Base-by-base conservation (phyloP, 2,329 filamentous ascomycete genomes). In the Karstenula rhodostoma region DNA sequence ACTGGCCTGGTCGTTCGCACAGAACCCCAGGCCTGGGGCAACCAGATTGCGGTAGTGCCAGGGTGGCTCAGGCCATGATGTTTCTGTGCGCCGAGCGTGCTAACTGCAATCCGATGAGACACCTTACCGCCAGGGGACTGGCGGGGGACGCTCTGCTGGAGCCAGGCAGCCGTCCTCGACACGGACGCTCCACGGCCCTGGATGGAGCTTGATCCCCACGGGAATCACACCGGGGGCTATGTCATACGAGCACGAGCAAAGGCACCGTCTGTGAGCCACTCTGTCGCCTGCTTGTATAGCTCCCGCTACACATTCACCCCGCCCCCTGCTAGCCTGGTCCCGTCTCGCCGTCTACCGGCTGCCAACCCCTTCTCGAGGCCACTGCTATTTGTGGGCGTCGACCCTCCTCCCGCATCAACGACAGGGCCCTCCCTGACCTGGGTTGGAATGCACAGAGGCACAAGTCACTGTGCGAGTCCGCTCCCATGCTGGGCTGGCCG, bases 141-240 rank as follows among this genome's bases (percentile, higher is more conserved):
- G 58, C 63, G 64, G 56, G 59, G 61, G 29, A 61, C 56, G 58
- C 60, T 50, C 56, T 65, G 62, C 62, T 62, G 62, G 60, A 60
- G 65, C 59, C 66, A 67, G 60, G 46, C 59, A 59, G 56, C 61
- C 55, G 51, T 54, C 51, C 62, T 66, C 61, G 60, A 66, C 67
- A 59, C 59, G 60, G 67, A 67, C 65, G 60, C 66, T 69, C 67
- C 70, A 68, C 52, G 69, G 64, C 66, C 69, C 65, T 71, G 67
- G 68, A 67, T 64, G 68, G 66, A 71, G 68, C 68, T 72, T 68
- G 64, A 68, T 72, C 67, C 67, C 70, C 70, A 74, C 69, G 69
- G 69, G 69, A 76, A 75, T 76, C 73, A 73, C 73, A 74, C 72
- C 63, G 73, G 73, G 64, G 74, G 73, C 75, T 72, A 77, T 77